These are phyloP conservation scores for Naganishia vaughanmartiniae DNA, from an alignment of 768 basidiomycete genomes.

Conservation along the genomic window DNA sequence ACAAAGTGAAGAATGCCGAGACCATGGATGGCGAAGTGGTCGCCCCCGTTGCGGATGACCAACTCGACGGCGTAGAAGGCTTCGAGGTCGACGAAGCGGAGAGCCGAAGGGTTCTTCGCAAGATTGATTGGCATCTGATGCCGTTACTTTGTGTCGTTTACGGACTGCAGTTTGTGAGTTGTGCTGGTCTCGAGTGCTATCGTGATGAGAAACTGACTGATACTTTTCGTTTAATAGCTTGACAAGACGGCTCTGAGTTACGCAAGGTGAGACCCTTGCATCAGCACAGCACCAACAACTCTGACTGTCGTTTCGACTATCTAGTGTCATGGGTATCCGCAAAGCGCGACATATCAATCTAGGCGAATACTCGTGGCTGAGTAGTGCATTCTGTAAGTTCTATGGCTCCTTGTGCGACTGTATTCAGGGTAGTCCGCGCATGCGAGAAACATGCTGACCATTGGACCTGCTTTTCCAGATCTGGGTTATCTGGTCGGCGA, in stretches of 20 bases:
- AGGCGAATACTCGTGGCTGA: constrained; percentile 28
- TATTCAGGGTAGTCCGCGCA: neutral
- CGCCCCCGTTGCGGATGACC: neutral
- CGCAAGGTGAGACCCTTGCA: constrained; percentile 1
- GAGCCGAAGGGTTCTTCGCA: constrained; percentile 28
- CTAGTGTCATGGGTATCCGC: constrained; percentile 32
- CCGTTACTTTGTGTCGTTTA: constrained; percentile 32
- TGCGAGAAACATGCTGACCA: neutral
- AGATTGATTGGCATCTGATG: constrained; percentile 35
- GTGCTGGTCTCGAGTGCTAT: neutral
- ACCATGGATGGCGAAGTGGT: constrained; percentile 1
- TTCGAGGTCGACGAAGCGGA: constrained; percentile 24
- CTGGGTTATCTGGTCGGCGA: constrained; percentile 32
- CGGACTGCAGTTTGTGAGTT: constrained; percentile 33
- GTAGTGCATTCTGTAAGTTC: constrained; percentile 20
- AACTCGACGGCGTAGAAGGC: neutral
- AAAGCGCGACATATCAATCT: constrained; percentile 24
- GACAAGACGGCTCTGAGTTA: constrained; percentile 21
- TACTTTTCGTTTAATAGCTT: neutral
- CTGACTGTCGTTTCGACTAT: neutral
- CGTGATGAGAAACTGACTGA: neutral
- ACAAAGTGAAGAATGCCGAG: neutral
- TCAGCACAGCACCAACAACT: neutral
- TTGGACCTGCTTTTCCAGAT: neutral
- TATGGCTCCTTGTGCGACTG: neutral